Evolutionary conservation across 2,329 filamentous ascomycete species (phyloP).

Genomic region (Grosmannia serpens): DNA sequence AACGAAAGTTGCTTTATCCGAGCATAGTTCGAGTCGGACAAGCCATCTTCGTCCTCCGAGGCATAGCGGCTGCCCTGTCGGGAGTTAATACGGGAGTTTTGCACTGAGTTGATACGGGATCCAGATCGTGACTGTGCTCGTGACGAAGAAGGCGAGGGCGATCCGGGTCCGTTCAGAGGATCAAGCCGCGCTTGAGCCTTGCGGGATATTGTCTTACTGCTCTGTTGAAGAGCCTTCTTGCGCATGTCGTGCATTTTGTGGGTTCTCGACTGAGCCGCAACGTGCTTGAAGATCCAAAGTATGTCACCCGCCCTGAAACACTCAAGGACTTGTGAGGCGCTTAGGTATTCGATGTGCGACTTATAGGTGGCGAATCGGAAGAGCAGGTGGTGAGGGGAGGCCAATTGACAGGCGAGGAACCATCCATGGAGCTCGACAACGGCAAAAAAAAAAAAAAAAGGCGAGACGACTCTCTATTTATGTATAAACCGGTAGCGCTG

Average conservation of each 20-base stretch:
- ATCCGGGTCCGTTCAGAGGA: conserved; percentile 45
- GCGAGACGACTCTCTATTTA: not conserved
- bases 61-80: conserved; percentile 42
- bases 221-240: conserved; percentile 57
- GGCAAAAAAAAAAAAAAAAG: not conserved
- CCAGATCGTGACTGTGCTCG: conserved; percentile 45
- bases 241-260: conserved; percentile 48
- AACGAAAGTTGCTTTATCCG: not conserved
- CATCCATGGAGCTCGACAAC: not conserved
- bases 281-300: not conserved
- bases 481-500: not conserved
- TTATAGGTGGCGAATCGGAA: not conserved
- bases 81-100: conserved; percentile 46
- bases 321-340: not conserved
- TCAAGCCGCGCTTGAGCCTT: conserved; percentile 51
- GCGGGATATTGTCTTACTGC: conserved; percentile 59
- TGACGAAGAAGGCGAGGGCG: conserved; percentile 45
- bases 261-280: not conserved
- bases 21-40: not conserved
- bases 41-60: conserved; percentile 49
- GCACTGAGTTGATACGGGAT: conserved; percentile 36
- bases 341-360: not conserved
- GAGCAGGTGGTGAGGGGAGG: not conserved
- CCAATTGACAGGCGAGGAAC: not conserved
- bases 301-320: too few relatives aligned